A percentile compares a stretch with the other conserved stretches of the same genome.
phyloP scores from a whole-genome alignment of 805 yeast species.

The Candida wancherniae region DNA sequence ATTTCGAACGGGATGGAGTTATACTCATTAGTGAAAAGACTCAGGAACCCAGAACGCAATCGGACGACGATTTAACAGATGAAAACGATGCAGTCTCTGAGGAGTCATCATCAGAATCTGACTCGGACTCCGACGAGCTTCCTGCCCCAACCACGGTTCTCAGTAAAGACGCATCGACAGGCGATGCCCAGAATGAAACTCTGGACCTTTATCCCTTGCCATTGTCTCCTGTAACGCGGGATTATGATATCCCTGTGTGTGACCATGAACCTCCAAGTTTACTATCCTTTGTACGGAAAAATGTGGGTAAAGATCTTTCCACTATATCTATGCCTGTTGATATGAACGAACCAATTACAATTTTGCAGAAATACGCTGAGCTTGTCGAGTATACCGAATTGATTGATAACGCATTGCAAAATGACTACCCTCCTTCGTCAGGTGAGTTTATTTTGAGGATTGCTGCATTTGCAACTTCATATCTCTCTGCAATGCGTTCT shows the following conservation, averaged over 20 bases:
- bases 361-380: conserved; percentile 77
- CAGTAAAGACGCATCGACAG: not conserved
- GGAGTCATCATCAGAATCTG: conserved; percentile 15
- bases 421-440: conserved; percentile 37
- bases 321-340: conserved; percentile 91
- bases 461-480: conserved; percentile 79
- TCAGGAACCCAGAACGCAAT: conserved; percentile 6
- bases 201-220: conserved; percentile 67
- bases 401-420: conserved; percentile 55
- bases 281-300: conserved; percentile 73
- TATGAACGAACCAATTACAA: conserved; percentile 84
- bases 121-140: conserved; percentile 11
- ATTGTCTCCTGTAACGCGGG: conserved; percentile 41
- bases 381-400: conserved; percentile 69
- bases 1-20: conserved; percentile 46
- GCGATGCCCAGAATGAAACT: conserved; percentile 8
- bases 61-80: conserved; percentile 16
- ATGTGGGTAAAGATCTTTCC: conserved; percentile 86
- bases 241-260: conserved; percentile 55
- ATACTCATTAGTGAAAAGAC: conserved; percentile 38
- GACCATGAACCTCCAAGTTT: conserved; percentile 75
- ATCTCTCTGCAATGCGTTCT: conserved; percentile 63
- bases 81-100: conserved; percentile 20
- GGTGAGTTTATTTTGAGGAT: conserved; percentile 61
- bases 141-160: conserved; percentile 6